Conservation (phyloP, 2,329 filamentous ascomycete species). For the Ceratocystis albifundus region DNA sequence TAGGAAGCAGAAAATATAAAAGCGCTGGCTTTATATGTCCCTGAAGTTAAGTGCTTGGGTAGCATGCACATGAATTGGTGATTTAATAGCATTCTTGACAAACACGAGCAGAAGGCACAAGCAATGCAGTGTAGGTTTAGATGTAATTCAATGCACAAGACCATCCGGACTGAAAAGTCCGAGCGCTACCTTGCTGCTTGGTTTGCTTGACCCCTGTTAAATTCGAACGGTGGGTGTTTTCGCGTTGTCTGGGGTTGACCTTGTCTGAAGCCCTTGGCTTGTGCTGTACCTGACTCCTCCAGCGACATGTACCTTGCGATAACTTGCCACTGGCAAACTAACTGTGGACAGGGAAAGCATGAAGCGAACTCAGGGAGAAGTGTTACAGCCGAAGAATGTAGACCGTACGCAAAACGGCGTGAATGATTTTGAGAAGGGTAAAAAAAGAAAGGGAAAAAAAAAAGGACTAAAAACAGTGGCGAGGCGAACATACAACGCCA, state of each 20-base stretch:
- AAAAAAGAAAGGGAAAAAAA: too few relatives aligned
- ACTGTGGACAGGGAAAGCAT: neutral
- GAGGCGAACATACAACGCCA: neutral
- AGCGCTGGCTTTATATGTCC: neutral
- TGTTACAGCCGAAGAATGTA: neutral
- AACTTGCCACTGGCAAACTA: constrained; percentile 1
- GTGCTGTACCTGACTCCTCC: neutral
- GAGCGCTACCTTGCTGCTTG: constrained; percentile 2
- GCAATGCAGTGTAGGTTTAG: neutral
- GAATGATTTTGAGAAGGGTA: constrained; percentile 20
- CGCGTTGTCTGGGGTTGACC: constrained; percentile 15
- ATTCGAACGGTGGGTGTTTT: constrained; percentile 13
- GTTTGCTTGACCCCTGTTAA: neutral
- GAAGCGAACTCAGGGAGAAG: neutral
- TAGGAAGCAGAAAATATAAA: neutral
- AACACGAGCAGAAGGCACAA: neutral
- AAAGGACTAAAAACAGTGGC: constrained; percentile 14
- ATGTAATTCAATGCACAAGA: neutral
- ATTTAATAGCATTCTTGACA: neutral
- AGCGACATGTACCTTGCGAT: neutral
- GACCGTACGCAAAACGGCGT: constrained; percentile 10
- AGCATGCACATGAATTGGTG: neutral
- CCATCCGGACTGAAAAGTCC: constrained; percentile 4
- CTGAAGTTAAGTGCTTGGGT: neutral
- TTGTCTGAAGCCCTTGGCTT: constrained; percentile 6